Percentiles rank a stretch among this genome's conserved stretches.
phyloP scores from a whole-genome alignment of 2,329 filamentous ascomycete species.

The Ophioceras dolichostomum region DNA sequence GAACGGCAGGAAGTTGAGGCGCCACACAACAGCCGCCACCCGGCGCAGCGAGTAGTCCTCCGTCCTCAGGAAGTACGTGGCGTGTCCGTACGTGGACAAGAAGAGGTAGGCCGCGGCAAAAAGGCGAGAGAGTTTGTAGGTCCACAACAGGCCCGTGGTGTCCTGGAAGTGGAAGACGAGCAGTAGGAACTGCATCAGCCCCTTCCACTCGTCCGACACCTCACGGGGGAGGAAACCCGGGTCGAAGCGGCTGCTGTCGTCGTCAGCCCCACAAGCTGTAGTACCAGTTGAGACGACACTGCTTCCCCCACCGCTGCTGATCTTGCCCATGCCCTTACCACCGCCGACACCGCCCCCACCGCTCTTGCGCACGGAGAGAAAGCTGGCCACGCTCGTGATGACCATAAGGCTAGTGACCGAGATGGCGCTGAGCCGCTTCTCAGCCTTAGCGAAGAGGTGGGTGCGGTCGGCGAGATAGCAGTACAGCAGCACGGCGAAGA shows the following conservation, averaged over 20 bases:
- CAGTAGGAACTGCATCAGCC: constrained; percentile 47
- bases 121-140: constrained; percentile 42
- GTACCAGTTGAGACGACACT: too few relatives aligned
- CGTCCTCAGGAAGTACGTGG: constrained; percentile 42
- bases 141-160: constrained; percentile 32
- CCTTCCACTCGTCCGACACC: constrained; percentile 55
- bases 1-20: constrained; percentile 43
- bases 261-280: too few relatives aligned
- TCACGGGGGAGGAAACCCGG: constrained; percentile 35
- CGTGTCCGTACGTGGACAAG: constrained; percentile 49
- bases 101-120: constrained; percentile 48
- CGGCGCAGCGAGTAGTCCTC: constrained; percentile 43
- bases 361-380: not conserved
- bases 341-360: not conserved
- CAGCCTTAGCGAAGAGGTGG: constrained; percentile 36
- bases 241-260: constrained; percentile 10
- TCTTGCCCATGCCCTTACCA: not conserved
- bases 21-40: constrained; percentile 37
- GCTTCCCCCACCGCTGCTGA: not conserved
- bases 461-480: constrained; percentile 43
- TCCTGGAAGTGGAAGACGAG: constrained; percentile 41
- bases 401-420: constrained; percentile 7
- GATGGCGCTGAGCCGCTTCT: constrained; percentile 24
- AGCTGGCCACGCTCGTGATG: not conserved
- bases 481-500: constrained; percentile 15